Evolutionary conservation across 2,329 filamentous ascomycete species (phyloP), one percentile per base, ranked within the genome.

Genomic region (Colletotrichum cereale): DNA sequence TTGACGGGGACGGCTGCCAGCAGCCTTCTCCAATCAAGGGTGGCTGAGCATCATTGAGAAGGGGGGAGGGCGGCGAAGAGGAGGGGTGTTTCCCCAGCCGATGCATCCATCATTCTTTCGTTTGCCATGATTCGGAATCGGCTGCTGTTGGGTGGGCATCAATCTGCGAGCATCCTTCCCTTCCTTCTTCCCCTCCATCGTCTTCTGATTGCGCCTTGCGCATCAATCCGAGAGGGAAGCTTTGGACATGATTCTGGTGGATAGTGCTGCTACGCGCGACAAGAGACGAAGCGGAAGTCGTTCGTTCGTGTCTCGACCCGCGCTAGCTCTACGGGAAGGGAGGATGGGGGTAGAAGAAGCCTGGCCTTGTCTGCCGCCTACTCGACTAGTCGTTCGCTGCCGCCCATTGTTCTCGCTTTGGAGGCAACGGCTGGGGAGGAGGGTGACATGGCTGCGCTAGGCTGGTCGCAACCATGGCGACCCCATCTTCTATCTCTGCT

Each of bases 51-150:
- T 8, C 29, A 36, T 56, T 50, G 48, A 47, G 29, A n/a, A 12
- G 42, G 10, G 44, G 44, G 14, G 58, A 31, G 26, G 26, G 48
- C 26, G 26, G 50, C 26, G 50, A 31, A 16, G 8, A 18, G 50
- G 7, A n/a, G 48, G 40, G 44, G 29, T 16, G 60, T 48, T 38
- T 40, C 18, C 57, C 57, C 57, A 58, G 55, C 56, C 64, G 50
- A 50, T 40, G 64, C 50, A 62, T 47, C 57, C 67, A 62, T 42
- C 57, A 67, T 52, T 57, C 26, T 52, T 24, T 58, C 63, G 68
- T 58, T 66, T 67, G 67, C 67, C 38, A 42, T 34, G 62, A 66
- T 65, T 68, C 66, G 38, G 61, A 68, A 68, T 65, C 66, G 61
- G 66, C 61, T 50, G 52, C 60, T 52, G 48, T 61, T 61, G 65